Base-by-base conservation (phyloP, 1,139 yeast species). In the Debaryomyces psychrophilus region DNA sequence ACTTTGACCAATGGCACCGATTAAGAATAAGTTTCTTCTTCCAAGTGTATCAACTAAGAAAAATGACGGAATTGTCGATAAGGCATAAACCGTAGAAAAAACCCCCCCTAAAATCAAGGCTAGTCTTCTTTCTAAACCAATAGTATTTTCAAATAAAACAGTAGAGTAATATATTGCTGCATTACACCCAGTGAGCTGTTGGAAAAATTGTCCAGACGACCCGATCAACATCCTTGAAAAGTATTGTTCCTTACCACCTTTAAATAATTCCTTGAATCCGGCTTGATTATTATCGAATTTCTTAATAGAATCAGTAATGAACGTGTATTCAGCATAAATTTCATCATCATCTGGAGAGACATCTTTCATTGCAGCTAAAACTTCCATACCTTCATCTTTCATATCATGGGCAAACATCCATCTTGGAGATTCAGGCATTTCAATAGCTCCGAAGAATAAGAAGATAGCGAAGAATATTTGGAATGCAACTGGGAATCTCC, bases 151-250 rank as follows among this genome's bases (percentile, higher is more conserved):
- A 56, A 81, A 81, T 56, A 82, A 69, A 44, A 81, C 83, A 27
- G 86, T 79, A 29, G 85, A 79, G 58, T 81, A 81, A 65, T 81
- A 82, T 56, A 81, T 81, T 52, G 83, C 82, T 53, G 85, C 83
- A 56, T 82, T 82, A 69, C 85, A 79, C 59, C 86, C 81, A 42
- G 79, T 74, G 59, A 76, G 71, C 58, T 77, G 81, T 60, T 77
- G 82, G 76, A 77, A 80, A 37, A 61, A 61, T 53, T 61, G 65
- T 48, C 62, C 58, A 17, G 86, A 79, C 4, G 87, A 69, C 58
- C 90, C 90, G 51, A 81, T 61, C 43, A 75, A 43, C 72, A 76
- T 74, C 73, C 83, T 76, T 58, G 69, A 72, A 55, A 76, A 67
- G 51, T 78, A 77, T 62, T 77, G 82, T 45, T 77, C 68, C 58